Percentiles rank a stretch among this genome's conserved stretches.
Conservation (phyloP, 2,329 filamentous ascomycete genomes). For the Dothiorella sarmentorum region DNA sequence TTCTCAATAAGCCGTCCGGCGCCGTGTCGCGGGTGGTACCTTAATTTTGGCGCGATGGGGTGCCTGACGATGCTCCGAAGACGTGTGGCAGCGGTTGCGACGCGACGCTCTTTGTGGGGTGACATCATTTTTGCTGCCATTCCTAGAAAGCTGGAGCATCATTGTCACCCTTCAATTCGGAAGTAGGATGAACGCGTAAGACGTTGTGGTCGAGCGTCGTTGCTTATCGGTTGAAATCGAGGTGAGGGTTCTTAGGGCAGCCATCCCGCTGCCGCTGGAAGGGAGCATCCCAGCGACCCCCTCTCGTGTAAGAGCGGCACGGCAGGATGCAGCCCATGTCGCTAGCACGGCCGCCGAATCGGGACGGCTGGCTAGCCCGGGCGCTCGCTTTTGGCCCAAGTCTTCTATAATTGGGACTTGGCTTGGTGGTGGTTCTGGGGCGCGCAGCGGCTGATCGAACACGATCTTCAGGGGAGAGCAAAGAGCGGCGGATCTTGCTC, state of each 20-base stretch:
- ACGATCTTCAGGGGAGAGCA: slow-evolving; percentile 7
- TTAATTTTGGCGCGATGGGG: neutral
- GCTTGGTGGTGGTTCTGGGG: neutral
- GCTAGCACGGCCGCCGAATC: slow-evolving; percentile 3
- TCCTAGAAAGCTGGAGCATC: slow-evolving; percentile 2
- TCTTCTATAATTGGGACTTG: neutral
- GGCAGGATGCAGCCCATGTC: neutral
- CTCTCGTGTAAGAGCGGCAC: slow-evolving; percentile 4
- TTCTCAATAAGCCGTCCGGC: neutral
- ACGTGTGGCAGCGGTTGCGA: slow-evolving; percentile 4
- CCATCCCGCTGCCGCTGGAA: neutral
- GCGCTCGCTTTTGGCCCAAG: neutral
- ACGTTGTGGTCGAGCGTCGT: neutral
- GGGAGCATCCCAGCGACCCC: slow-evolving; percentile 6
- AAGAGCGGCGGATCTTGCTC: neutral
- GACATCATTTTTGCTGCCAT: slow-evolving; percentile 5
- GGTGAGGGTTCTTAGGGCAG: neutral
- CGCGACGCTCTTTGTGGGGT: neutral
- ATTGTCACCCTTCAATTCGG: slow-evolving; percentile 5
- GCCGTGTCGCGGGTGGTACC: slow-evolving; percentile 2
- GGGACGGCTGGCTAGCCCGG: neutral
- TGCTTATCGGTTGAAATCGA: neutral
- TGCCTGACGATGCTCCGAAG: neutral
- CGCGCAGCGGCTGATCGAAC: slow-evolving; percentile 12
- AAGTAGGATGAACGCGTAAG: neutral